Percentiles rank a stretch among this genome's conserved stretches.
phyloP scores from a whole-genome alignment of 306 rosid species.

The Lithocarpus polystachyus region DNA sequence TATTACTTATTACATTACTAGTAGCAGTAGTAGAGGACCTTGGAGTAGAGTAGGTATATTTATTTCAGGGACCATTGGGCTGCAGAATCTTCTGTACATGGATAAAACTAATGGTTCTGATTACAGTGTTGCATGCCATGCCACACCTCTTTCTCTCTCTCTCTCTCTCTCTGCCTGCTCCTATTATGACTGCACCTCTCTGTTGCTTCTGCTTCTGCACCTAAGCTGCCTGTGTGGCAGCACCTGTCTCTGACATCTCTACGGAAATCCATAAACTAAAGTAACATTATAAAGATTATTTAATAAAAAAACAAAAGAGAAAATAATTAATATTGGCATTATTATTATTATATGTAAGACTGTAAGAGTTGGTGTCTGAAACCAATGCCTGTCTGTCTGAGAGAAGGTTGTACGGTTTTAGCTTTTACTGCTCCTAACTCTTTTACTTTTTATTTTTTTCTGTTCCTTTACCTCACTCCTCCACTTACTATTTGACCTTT shows the following conservation, averaged over 20 bases:
- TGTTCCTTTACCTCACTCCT: conserved; percentile 68
- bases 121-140: conserved; percentile 63
- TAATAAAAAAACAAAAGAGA: conserved; percentile 32
- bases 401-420: conserved; percentile 63
- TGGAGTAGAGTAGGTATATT: conserved; percentile 65
- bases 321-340: conserved; percentile 40
- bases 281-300: not conserved
- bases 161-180: conserved; percentile 38
- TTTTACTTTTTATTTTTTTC: conserved; percentile 52
- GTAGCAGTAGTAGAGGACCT: not conserved
- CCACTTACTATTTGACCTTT: conserved; percentile 62
- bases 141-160: conserved; percentile 16
- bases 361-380: conserved; percentile 59
- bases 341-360: conserved; percentile 42
- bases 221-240: conserved; percentile 63
- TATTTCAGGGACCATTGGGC: conserved; percentile 84
- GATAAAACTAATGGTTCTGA: conserved; percentile 91
- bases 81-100: conserved; percentile 87
- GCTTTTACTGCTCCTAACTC: conserved; percentile 85
- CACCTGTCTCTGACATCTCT: conserved; percentile 90
- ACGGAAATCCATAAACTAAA: conserved; percentile 89
- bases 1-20: conserved; percentile 5
- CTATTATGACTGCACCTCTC: conserved; percentile 85
- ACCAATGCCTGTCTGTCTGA: conserved; percentile 40
- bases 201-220: conserved; percentile 54